Percentiles rank a stretch among this genome's conserved stretches.
phyloP scores from a whole-genome alignment of 768 basidiomycete species.

The Ramaria sp. region DNA sequence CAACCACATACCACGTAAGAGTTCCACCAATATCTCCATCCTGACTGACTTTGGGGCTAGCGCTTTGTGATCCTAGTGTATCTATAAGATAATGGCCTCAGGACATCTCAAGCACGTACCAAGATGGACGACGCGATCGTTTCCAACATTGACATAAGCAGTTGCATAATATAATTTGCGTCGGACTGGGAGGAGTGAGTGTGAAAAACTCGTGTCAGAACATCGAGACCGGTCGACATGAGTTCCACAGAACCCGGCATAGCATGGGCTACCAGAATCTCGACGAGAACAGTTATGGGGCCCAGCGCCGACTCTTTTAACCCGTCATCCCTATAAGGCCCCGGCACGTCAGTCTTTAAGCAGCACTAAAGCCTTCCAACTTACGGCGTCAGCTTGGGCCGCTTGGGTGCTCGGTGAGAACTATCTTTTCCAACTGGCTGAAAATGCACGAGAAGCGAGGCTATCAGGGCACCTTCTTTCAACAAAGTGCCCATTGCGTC shows the following conservation, averaged over 20 bases:
- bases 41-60: slow-evolving; percentile 51
- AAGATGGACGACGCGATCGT: slow-evolving; percentile 44
- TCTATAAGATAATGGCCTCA: too few relatives aligned
- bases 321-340: slow-evolving; percentile 5
- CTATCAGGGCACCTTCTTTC: slow-evolving; percentile 40
- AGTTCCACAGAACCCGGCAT: slow-evolving; percentile 65
- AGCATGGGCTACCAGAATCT: slow-evolving; percentile 54
- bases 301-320: slow-evolving; percentile 31
- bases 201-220: slow-evolving; percentile 55
- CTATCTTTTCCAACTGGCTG: slow-evolving; percentile 33
- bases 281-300: slow-evolving; percentile 49
- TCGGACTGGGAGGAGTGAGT: slow-evolving; percentile 48
- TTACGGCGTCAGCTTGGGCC: slow-evolving; percentile 50
- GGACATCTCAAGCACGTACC: slow-evolving; percentile 26
- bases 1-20: slow-evolving; percentile 54
- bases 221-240: slow-evolving; percentile 60
- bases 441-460: slow-evolving; percentile 39
- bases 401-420: slow-evolving; percentile 48
- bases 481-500: slow-evolving; percentile 38
- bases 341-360: background rate
- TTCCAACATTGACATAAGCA: slow-evolving; percentile 75
- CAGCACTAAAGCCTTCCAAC: background rate
- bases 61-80: slow-evolving; percentile 12
- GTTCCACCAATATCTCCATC: slow-evolving; percentile 77
- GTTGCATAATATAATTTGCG: slow-evolving; percentile 69